Evolutionary conservation across 2,329 filamentous ascomycete genomes (phyloP).

Genomic region (Alternaria triticina): DNA sequence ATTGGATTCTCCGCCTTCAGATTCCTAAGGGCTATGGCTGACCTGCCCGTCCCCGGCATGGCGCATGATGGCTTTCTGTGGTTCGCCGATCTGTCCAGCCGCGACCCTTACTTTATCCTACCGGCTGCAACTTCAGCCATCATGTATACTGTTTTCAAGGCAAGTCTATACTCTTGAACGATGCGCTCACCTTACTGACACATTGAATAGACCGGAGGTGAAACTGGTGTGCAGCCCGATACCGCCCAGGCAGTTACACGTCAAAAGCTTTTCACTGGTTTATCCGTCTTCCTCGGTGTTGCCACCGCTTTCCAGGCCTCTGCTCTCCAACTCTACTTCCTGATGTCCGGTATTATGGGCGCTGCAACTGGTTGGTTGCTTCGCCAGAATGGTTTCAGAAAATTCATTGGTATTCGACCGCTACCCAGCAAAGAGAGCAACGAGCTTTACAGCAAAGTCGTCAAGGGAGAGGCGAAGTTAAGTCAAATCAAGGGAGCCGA

Average conservation of each 20-base stretch:
- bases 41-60: slow-evolving; percentile 80
- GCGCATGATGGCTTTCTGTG: slow-evolving; percentile 74
- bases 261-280: slow-evolving; percentile 53
- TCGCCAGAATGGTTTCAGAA: slow-evolving; percentile 45
- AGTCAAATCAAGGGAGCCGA: slow-evolving; percentile 28
- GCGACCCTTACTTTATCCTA: slow-evolving; percentile 80
- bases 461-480: slow-evolving; percentile 34
- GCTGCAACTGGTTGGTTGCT: slow-evolving; percentile 49
- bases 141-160: slow-evolving; percentile 66
- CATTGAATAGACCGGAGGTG: slow-evolving; percentile 55
- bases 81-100: slow-evolving; percentile 76
- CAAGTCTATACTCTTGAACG: slow-evolving; percentile 46
- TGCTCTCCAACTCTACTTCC: slow-evolving; percentile 69
- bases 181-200: slow-evolving; percentile 24
- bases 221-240: slow-evolving; percentile 50
- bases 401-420: slow-evolving; percentile 43
- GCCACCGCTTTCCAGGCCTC: slow-evolving; percentile 64
- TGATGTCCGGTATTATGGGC: slow-evolving; percentile 51
- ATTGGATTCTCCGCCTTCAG: slow-evolving; percentile 84
- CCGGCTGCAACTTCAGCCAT: slow-evolving; percentile 66
- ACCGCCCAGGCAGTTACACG: slow-evolving; percentile 27
- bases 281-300: slow-evolving; percentile 61
- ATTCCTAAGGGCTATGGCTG: slow-evolving; percentile 73
- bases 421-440: slow-evolving; percentile 33
- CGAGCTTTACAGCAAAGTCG: slow-evolving; percentile 35